A percentile compares a stretch with the other conserved stretches of the same genome.
phyloP scores from a whole-genome alignment of 164 flowering plant species.

The Kalanchoe fedtschenkoi region DNA sequence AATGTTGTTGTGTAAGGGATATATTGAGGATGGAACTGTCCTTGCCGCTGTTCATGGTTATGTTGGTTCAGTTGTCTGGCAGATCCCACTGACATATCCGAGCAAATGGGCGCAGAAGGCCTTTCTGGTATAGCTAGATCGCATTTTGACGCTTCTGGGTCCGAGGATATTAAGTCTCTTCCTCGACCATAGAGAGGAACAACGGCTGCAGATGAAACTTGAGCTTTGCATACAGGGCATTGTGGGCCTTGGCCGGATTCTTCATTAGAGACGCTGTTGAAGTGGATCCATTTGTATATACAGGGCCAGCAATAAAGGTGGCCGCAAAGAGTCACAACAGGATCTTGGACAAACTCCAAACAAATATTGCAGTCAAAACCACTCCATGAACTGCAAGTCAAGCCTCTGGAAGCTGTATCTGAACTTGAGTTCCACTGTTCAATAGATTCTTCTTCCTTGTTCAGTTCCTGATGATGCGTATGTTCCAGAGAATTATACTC shows the following conservation, averaged over 20 bases:
- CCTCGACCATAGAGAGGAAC: constrained; percentile 60
- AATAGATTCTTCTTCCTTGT: background rate
- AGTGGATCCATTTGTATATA: constrained; percentile 55
- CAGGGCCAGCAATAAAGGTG: constrained; percentile 76
- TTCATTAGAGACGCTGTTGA: constrained; percentile 30
- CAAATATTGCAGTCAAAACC: constrained; percentile 63
- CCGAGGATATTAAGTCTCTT: constrained; percentile 11
- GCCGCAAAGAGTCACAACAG: constrained; percentile 64
- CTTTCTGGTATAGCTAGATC: constrained; percentile 33
- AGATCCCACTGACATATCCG: constrained; percentile 12
- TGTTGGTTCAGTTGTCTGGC: constrained; percentile 24
- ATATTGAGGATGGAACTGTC: constrained; percentile 9
- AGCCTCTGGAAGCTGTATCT: constrained; percentile 9
- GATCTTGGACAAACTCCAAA: constrained; percentile 43
- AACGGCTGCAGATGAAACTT: constrained; percentile 33
- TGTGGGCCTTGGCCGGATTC: constrained; percentile 33
- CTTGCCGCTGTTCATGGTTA: constrained; percentile 23
- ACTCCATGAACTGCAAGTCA: constrained; percentile 17
- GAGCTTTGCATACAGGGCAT: constrained; percentile 63
- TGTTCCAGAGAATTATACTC: background rate
- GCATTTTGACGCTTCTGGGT: constrained; percentile 9
- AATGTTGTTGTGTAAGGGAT: constrained; percentile 14
- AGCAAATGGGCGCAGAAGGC: constrained; percentile 26
- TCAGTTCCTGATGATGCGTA: background rate
- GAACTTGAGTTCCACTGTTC: background rate